Percentiles rank a stretch among this genome's conserved stretches.
Evolutionary conservation across 2,329 filamentous ascomycete genomes (phyloP).

Genomic region (Coniochaeta hoffmannii): DNA sequence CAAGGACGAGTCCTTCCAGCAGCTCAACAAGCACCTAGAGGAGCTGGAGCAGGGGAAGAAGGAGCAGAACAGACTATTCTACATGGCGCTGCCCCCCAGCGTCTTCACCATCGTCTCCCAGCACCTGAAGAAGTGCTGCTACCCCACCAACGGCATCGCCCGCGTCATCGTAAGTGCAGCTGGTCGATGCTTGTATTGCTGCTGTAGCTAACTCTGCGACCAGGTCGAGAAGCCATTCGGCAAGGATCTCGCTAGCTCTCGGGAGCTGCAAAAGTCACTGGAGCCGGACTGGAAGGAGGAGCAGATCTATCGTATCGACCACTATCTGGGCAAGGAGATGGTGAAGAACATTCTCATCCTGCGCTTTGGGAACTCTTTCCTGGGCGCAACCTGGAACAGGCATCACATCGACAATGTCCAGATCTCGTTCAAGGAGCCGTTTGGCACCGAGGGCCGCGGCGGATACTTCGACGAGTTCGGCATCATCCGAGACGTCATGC

Average conservation of each 20-base stretch:
- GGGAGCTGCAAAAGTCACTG: constrained; percentile 88
- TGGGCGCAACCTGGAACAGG: constrained; percentile 97
- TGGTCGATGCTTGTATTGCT: not conserved
- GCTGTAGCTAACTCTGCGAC: not conserved
- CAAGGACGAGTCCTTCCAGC: constrained; percentile 86
- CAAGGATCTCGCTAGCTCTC: constrained; percentile 90
- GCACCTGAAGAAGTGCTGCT: constrained; percentile 95
- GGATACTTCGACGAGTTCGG: constrained; percentile 99
- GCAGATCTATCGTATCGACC: constrained; percentile 97
- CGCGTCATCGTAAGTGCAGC: constrained; percentile 73
- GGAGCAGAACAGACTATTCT: constrained; percentile 90
- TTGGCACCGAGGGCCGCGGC: constrained; percentile 94
- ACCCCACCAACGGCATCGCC: constrained; percentile 82
- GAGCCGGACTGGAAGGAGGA: constrained; percentile 98
- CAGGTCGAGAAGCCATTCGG: constrained; percentile 99
- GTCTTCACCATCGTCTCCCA: constrained; percentile 98
- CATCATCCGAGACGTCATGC: constrained; percentile 99
- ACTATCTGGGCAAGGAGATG: constrained; percentile 99
- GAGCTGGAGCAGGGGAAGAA: constrained; percentile 74
- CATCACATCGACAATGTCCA: constrained; percentile 99
- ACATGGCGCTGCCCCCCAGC: constrained; percentile 96
- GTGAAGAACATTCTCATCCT: constrained; percentile 99
- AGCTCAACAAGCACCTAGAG: constrained; percentile 77
- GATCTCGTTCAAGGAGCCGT: constrained; percentile 99
- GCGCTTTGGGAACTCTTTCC: constrained; percentile 97